phyloP scores from a whole-genome alignment of 2,329 filamentous ascomycete species.

The Ambrosiella cleistominuta region DNA sequence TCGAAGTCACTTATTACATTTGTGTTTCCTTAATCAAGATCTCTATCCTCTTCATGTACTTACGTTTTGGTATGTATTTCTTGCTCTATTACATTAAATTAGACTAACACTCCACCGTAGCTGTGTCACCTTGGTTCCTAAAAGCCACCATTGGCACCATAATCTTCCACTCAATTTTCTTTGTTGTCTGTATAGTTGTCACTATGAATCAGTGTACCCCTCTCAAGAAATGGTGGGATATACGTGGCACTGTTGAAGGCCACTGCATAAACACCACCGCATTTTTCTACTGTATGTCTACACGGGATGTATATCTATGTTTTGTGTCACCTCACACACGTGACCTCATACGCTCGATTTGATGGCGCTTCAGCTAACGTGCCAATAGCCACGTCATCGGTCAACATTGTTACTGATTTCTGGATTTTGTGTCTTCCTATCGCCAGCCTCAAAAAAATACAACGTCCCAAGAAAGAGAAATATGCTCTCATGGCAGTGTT shows the following conservation, averaged over 20 bases:
- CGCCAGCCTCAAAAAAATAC: slow-evolving; percentile 25
- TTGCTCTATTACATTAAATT: not conserved
- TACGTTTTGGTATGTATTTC: slow-evolving; percentile 24
- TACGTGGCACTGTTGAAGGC: slow-evolving; percentile 18
- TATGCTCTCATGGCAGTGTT: slow-evolving; percentile 30
- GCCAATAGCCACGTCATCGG: slow-evolving; percentile 22
- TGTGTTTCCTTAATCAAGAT: slow-evolving; percentile 25
- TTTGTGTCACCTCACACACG: not conserved
- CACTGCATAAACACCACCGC: slow-evolving; percentile 25
- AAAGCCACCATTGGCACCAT: slow-evolving; percentile 19
- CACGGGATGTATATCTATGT: no score
- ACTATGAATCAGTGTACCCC: slow-evolving; percentile 26
- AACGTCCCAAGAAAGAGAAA: slow-evolving; percentile 31
- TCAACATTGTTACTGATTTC: slow-evolving; percentile 30
- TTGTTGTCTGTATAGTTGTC: slow-evolving; percentile 23
- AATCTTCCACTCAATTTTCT: slow-evolving; percentile 23
- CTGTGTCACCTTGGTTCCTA: slow-evolving; percentile 12
- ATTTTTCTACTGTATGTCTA: slow-evolving; percentile 24
- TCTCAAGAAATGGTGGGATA: slow-evolving; percentile 26
- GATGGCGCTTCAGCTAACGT: not conserved
- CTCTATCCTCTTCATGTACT: slow-evolving; percentile 29
- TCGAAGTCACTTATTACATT: slow-evolving; percentile 26
- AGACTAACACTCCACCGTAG: not conserved
- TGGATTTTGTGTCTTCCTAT: slow-evolving; percentile 29
- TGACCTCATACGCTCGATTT: no score